Conservation (phyloP, 495 filamentous ascomycete species). For the Ascobolus immersus region DNA sequence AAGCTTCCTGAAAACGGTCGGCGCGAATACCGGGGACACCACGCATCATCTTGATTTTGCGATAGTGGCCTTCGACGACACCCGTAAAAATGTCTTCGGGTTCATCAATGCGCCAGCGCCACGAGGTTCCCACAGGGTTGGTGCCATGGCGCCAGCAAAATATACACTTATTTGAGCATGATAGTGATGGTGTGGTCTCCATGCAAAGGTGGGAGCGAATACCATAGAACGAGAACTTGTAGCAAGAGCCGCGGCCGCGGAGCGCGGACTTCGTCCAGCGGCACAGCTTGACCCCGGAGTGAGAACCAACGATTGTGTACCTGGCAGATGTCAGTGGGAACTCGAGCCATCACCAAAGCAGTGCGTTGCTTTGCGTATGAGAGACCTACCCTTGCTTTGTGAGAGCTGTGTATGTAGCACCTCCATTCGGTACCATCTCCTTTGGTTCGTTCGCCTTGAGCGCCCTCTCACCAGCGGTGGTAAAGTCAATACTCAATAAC, state of each 20-base stretch:
- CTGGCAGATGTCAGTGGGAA: too few relatives aligned
- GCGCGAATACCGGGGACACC: slow-evolving; percentile 79
- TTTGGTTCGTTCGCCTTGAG: slow-evolving; percentile 11
- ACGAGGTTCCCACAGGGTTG: slow-evolving; percentile 84
- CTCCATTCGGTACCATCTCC: slow-evolving; percentile 55
- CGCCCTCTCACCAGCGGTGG: slow-evolving; percentile 30
- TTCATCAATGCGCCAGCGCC: slow-evolving; percentile 84
- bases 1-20: slow-evolving; percentile 75
- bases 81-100: slow-evolving; percentile 72
- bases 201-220: slow-evolving; percentile 90
- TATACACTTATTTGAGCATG: slow-evolving; percentile 92
- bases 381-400: slow-evolving; percentile 64
- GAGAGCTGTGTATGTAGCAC: slow-evolving; percentile 61
- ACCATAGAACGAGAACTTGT: slow-evolving; percentile 92
- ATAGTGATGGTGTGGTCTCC: slow-evolving; percentile 86
- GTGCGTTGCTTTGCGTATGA: too few relatives aligned
- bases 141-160: slow-evolving; percentile 98
- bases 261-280: slow-evolving; percentile 96
- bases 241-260: slow-evolving; percentile 84
- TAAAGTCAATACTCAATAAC: slow-evolving; percentile 62
- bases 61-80: slow-evolving; percentile 73
- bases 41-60: slow-evolving; percentile 91
- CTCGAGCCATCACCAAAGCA: too few relatives aligned
- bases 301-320: slow-evolving; percentile 84
- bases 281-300: slow-evolving; percentile 92